phyloP scores from a whole-genome alignment of 2,329 filamentous ascomycete genomes.

The Fusarium poae region DNA sequence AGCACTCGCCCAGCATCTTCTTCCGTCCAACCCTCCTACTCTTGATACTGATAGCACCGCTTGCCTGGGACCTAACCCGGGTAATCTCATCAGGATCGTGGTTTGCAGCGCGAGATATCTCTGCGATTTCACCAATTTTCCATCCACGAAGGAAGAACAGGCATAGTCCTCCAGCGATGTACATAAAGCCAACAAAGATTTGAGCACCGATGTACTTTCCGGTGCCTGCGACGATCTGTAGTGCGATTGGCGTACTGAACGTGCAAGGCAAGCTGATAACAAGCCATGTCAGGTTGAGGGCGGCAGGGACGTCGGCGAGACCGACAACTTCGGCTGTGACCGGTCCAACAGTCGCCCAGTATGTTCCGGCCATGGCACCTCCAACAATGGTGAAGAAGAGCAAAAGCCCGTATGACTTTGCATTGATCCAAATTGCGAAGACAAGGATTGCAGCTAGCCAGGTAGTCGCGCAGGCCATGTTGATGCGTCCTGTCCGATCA shows the following conservation, averaged over 20 bases:
- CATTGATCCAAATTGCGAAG: conserved; percentile 80
- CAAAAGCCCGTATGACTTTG: conserved; percentile 72
- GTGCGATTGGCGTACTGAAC: conserved; percentile 74
- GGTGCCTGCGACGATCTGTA: conserved; percentile 63
- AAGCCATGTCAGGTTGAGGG: conserved; percentile 78
- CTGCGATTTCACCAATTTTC: conserved; percentile 55
- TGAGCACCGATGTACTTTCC: conserved; percentile 66
- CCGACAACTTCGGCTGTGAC: conserved; percentile 82
- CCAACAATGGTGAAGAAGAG: conserved; percentile 80
- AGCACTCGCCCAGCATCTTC: conserved; percentile 53
- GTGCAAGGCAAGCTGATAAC: conserved; percentile 77
- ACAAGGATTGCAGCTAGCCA: conserved; percentile 73
- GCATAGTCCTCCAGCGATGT: conserved; percentile 61
- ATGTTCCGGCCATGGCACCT: conserved; percentile 77
- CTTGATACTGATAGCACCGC: conserved; percentile 49
- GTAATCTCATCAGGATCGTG: conserved; percentile 50
- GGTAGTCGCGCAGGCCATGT: conserved; percentile 76
- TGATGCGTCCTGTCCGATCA: conserved; percentile 77
- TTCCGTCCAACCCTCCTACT: conserved; percentile 51
- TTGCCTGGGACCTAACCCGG: conserved; percentile 50
- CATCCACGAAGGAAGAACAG: conserved; percentile 54
- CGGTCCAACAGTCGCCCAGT: conserved; percentile 77
- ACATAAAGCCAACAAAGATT: conserved; percentile 73
- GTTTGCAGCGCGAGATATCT: conserved; percentile 51
- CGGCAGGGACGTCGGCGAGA: conserved; percentile 74